Evolutionary conservation across 75 land plant species (phyloP), one percentile per base, ranked within the genome.

Genomic region (Cupressus sempervirens): DNA sequence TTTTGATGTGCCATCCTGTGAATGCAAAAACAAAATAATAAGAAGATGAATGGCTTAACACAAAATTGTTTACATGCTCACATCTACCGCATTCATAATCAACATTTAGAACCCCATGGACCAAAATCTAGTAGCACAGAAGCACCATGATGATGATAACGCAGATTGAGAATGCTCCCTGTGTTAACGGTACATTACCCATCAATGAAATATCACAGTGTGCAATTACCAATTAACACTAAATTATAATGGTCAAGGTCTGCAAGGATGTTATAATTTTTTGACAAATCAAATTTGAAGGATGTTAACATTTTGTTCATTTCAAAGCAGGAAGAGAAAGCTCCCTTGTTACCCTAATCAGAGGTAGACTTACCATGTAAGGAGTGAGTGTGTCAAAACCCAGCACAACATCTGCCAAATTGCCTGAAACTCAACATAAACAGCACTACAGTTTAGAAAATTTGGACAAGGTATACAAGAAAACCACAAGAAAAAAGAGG

Each of bases 341-440:
- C 35, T n/a, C 15, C 14, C 12, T 41, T n/a, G 14, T 48, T 56
- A 41, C 83, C 52, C 83, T 36, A 0, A 65, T 62, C 48, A 68
- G 53, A 87, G n/a, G n/a, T 46, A 62, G 34, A 76, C 85, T 91
- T 84, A 93, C 99, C 89, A 93, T 83, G 77, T 98, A 98, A 1
- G 98, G 97, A 75, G 94, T 94, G 30, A 93, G 82, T n/a, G 95
- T 86, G 85, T 98, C 99, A 88, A 98, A 98, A 43, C 99, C 99
- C 45, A 98, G 94, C 38, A 98, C 99, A 65, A 98, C 95, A 87
- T 98, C 99, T 23, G 87, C 96, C 41, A 87, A 35, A 73, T 94
- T 84, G 4, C 98, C 99, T 97, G 88, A 86, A 53, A 45, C 46
- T 46, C 85, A 23, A 45, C n/a, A 81, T 53, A 38, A 36, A 40